A percentile compares a stretch with the other conserved stretches of the same genome.
These are phyloP conservation scores for Pythium brassicae DNA, from an alignment of 352 stramenopile genomes.

Conservation along the genomic window DNA sequence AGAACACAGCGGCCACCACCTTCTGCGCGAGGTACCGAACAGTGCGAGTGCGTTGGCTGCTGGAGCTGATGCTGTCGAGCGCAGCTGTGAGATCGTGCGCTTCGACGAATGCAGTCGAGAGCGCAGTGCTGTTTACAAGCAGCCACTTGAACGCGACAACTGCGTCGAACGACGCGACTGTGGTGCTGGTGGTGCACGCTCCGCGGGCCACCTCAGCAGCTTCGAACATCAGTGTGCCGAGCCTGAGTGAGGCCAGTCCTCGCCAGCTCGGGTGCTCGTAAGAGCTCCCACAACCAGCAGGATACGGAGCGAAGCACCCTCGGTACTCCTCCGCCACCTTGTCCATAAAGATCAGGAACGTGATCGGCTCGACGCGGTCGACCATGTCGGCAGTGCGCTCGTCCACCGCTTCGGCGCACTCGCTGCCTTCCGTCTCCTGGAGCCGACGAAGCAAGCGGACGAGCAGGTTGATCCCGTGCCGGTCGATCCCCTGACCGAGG, in stretches of 20 bases:
- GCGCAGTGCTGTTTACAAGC: background rate
- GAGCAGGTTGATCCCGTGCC: conserved; percentile 1
- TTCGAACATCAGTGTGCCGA: background rate
- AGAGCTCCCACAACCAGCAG: no score
- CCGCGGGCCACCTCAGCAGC: background rate
- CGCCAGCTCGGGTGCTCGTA: background rate
- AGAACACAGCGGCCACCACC: background rate
- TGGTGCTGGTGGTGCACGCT: background rate
- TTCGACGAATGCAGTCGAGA: background rate
- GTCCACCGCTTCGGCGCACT: background rate
- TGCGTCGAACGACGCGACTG: background rate
- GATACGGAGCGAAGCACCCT: background rate
- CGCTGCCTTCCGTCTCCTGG: background rate
- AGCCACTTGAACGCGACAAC: conserved; percentile 8
- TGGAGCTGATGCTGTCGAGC: background rate
- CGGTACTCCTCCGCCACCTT: background rate
- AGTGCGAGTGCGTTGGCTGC: background rate
- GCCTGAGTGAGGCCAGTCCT: background rate
- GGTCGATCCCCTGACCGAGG: conserved; percentile 3
- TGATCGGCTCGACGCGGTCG: background rate
- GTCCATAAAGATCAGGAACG: conserved; percentile 2
- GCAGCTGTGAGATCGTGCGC: background rate
- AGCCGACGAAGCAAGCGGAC: background rate
- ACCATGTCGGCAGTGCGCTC: background rate
- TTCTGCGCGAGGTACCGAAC: background rate